phyloP scores from a whole-genome alignment of 208 protist species.

The Leishmania martiniquensis region DNA sequence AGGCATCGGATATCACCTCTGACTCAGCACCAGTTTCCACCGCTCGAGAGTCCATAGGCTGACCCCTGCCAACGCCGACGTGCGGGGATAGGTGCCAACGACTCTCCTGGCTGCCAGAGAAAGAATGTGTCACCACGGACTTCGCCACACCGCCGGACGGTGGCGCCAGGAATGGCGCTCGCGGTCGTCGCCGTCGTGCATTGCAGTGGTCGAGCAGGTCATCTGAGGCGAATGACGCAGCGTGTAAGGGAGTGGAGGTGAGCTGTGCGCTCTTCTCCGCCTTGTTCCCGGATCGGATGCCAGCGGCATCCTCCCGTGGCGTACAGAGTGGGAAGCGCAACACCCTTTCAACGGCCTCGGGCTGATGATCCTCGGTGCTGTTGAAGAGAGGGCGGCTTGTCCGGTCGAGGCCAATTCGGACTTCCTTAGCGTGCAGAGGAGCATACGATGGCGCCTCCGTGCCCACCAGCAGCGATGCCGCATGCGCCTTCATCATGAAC shows the following conservation, averaged over 20 bases:
- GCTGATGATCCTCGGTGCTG: background rate
- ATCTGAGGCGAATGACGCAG: background rate
- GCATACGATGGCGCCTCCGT: background rate
- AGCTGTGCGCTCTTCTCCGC: background rate
- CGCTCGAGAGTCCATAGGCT: no score
- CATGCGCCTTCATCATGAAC: background rate
- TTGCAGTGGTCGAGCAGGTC: background rate
- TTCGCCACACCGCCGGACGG: no score
- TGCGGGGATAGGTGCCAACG: no score
- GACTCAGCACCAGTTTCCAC: no score
- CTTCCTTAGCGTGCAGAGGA: no score
- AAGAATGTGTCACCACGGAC: background rate
- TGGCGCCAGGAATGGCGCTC: background rate
- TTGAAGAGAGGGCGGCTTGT: background rate
- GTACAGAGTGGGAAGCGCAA: constrained; percentile 2
- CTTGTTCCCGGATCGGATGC: background rate
- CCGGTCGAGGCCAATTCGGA: background rate
- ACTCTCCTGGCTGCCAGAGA: no score
- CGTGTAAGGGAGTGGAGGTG: background rate
- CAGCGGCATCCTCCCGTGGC: background rate
- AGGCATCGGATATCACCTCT: no score
- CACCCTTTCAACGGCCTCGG: background rate
- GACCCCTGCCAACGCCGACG: no score
- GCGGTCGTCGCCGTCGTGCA: background rate
- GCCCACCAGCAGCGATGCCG: background rate